Evolutionary conservation across 169 alveolate species (phyloP).

Genomic region (Plasmodium coatneyi): DNA sequence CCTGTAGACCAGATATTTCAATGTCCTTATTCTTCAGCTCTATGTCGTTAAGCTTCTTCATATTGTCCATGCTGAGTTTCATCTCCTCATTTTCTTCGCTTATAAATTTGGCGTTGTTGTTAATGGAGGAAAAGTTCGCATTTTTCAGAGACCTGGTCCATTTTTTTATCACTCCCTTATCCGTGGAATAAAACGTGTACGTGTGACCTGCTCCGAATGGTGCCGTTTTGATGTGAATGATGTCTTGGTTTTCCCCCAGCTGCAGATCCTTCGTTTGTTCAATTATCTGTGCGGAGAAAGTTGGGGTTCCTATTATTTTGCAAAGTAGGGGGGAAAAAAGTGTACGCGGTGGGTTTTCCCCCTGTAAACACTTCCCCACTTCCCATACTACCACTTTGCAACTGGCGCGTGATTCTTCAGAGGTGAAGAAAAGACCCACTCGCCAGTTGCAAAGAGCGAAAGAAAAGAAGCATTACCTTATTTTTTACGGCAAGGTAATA

Average conservation of each 20-base stretch:
- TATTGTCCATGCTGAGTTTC: conserved; percentile 7
- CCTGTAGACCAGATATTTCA: conserved; percentile 6
- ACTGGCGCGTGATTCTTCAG: not conserved
- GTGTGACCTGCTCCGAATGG: not conserved
- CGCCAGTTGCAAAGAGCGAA: not conserved
- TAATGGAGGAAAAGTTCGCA: conserved; percentile 12
- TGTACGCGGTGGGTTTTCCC: not conserved
- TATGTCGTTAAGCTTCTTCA: conserved; percentile 12
- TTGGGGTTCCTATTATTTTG: not conserved
- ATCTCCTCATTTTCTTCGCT: conserved; percentile 62
- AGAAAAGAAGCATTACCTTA: conserved; percentile 13
- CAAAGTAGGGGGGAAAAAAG: not conserved
- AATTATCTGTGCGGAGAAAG: conserved; percentile 13
- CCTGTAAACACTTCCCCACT: not conserved
- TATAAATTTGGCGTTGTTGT: conserved; percentile 5
- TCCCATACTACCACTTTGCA: not conserved
- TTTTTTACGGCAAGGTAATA: conserved; percentile 53
- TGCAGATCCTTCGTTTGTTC: not conserved
- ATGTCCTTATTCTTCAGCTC: conserved; percentile 58
- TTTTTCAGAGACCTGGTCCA: conserved; percentile 22
- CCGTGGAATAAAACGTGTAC: conserved; percentile 15
- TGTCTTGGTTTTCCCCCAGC: conserved; percentile 36
- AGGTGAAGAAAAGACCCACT: not conserved
- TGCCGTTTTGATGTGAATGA: conserved; percentile 26
- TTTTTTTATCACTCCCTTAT: conserved; percentile 20